Evolutionary conservation across 345 rosid species (phyloP), one percentile per base, ranked within the genome.

Genomic region (Euphorbia lathyris): DNA sequence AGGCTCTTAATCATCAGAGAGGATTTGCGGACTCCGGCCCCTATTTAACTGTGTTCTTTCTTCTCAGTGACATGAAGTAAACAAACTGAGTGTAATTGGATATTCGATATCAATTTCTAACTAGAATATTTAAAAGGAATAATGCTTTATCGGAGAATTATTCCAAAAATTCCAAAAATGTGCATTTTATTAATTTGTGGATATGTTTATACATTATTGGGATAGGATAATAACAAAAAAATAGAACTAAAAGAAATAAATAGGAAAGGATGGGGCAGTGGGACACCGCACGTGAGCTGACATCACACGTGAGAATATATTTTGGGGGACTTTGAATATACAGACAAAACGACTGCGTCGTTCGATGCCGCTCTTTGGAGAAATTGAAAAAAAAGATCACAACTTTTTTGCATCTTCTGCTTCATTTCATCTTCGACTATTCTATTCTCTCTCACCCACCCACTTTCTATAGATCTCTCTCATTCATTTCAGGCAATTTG

Each of bases 331-430:
- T 22, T 25, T 17, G 56, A 26, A 27, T 17, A 8, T 47, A 16
- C 57, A 3, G 36, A 19, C 57, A 48, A 65, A 64, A 65, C 68
- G 68, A 48, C 58, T 0, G 14, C 25, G 68, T 48, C 57, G 57
- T 65, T 65, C 13, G 8, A 7, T 27, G 1, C 0, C 19, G 10
- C 53, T 23, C 26, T 64, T 26, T 9, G n/a, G 25, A 17, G 3
- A 23, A 26, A 25, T 11, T 10, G 19, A 0, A 25, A 45, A 17
- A 22, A 63, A 10, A 38, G 5, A 20, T 43, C 66, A 22, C 11
- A 11, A 13, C 32, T 6, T n/a, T 25, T 0, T 9, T 20, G 4
- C 27, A 0, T 38, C 67, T 42, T 42, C 22, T 38, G 19, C 20
- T 19, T 7, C 36, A 10, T 26, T 19, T 26, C 19, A 26, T 26